These are phyloP conservation scores for Hanseniaspora vineae DNA, from an alignment of 805 yeast genomes.

Conservation along the genomic window DNA sequence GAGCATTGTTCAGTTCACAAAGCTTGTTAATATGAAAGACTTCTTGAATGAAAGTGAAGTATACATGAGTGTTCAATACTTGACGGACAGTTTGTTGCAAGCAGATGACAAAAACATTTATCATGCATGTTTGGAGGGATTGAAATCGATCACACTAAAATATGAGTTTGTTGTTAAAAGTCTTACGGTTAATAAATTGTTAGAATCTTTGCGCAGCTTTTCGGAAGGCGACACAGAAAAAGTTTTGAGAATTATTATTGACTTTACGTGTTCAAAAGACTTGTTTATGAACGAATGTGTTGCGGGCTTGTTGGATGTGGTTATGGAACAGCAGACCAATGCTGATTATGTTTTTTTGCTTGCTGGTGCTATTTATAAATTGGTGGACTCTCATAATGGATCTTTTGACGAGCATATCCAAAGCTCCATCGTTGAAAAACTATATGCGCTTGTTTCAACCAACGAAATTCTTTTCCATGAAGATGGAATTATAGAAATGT, in stretches of 20 bases:
- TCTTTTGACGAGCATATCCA: neutral
- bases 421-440: slow-evolving; percentile 1
- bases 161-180: slow-evolving; percentile 32
- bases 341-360: slow-evolving; percentile 17
- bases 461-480: slow-evolving; percentile 3
- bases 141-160: slow-evolving; percentile 29
- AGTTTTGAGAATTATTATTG: slow-evolving; percentile 24
- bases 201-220: neutral
- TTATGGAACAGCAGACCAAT: slow-evolving; percentile 8
- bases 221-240: slow-evolving; percentile 12
- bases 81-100: slow-evolving; percentile 47
- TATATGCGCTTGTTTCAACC: slow-evolving; percentile 1
- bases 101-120: slow-evolving; percentile 32
- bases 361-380: slow-evolving; percentile 10
- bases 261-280: slow-evolving; percentile 22
- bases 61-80: slow-evolving; percentile 47
- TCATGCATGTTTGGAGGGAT: slow-evolving; percentile 39
- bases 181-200: slow-evolving; percentile 19
- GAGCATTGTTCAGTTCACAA: slow-evolving; percentile 51
- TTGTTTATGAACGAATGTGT: slow-evolving; percentile 18
- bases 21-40: slow-evolving; percentile 35
- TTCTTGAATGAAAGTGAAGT: slow-evolving; percentile 44
- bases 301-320: slow-evolving; percentile 11
- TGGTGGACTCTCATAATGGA: neutral
- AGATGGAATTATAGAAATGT: slow-evolving; percentile 4